A percentile compares a stretch with the other conserved stretches of the same genome.
phyloP scores from a whole-genome alignment of 768 basidiomycete genomes.

The Suillus hirtellus region DNA sequence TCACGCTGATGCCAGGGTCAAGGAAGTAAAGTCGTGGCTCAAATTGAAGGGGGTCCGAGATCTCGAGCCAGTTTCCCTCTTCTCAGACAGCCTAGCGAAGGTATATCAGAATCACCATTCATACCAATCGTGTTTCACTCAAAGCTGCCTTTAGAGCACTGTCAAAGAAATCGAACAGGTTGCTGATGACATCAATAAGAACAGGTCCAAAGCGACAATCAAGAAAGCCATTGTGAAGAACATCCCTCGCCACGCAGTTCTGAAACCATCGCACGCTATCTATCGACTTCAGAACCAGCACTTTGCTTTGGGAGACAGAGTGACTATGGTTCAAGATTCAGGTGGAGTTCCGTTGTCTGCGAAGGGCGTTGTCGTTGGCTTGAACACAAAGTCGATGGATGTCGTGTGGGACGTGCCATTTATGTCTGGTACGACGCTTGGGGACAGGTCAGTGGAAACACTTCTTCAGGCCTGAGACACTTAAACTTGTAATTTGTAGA shows the following conservation, averaged over 20 bases:
- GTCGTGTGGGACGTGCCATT: constrained; percentile 96
- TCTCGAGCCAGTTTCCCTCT: constrained; percentile 90
- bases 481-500: constrained; percentile 37
- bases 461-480: background rate
- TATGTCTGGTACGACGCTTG: constrained; percentile 87
- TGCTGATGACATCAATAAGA: constrained; percentile 65
- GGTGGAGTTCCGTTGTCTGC: constrained; percentile 88
- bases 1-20: constrained; percentile 69
- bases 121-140: constrained; percentile 1
- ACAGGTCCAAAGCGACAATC: constrained; percentile 61
- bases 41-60: constrained; percentile 83
- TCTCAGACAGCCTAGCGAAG: constrained; percentile 89
- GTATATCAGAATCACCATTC: constrained; percentile 36
- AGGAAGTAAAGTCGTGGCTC: constrained; percentile 84
- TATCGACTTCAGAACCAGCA: constrained; percentile 88
- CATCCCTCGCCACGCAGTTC: constrained; percentile 88
- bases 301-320: constrained; percentile 89
- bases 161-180: constrained; percentile 77
- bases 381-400: constrained; percentile 87
- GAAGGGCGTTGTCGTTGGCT: constrained; percentile 92
- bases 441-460: constrained; percentile 59
- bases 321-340: constrained; percentile 94
- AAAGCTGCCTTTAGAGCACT: constrained; percentile 52
- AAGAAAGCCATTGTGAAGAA: constrained; percentile 93
- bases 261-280: constrained; percentile 89